Evolutionary conservation across 2,329 filamentous ascomycete species (phyloP), one percentile per base, ranked within the genome.

Genomic region (Epichloe scottii): DNA sequence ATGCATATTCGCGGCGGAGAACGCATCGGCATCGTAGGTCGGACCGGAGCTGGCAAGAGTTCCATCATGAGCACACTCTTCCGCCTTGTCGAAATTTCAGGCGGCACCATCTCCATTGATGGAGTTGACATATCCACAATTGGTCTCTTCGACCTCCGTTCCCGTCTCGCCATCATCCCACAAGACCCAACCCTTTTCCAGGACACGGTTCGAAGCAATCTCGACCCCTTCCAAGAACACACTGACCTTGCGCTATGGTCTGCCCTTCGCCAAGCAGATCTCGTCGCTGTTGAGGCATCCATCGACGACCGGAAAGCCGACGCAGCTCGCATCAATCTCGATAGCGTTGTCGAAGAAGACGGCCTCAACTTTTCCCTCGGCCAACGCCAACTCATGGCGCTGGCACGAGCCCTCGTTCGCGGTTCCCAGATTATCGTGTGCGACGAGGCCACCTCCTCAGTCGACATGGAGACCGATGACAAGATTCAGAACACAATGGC

Each of bases 391-490:
- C 79, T 97, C 46, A 95, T 97, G 86, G 93, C 93, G 1, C 76
- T 98, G 1, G 90, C 90, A 0, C 83, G 93, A 1, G 93, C 93
- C 0, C 79, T 98, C 2, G 91, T 97, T 4, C 83, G 91, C 38
- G 82, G 84, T 42, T 86, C 84, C 0, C 88, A 86, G 59, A 96
- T 97, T 68, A 96, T 97, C 59, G 84, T 98, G 47, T 96, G 91
- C 67, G 93, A 98, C 71, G 93, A 98, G 68, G 93, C 93, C 1
- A 98, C 93, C 0, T 89, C 84, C 1, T 87, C 81, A 0, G 90
- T 97, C 7, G 91, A 97, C 66, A 93, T 96, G 74, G 91, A 96
- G 63, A 97, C 91, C 3, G 93, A 98, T 64, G 85, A 89, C 68
- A 94, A 93, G 76, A 95, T 97, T 63, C 91, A 97, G 68, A 73